Evolutionary conservation across 2,329 filamentous ascomycete genomes (phyloP), one percentile per base, ranked within the genome.

Genomic region (Hymenoscyphus albidus): DNA sequence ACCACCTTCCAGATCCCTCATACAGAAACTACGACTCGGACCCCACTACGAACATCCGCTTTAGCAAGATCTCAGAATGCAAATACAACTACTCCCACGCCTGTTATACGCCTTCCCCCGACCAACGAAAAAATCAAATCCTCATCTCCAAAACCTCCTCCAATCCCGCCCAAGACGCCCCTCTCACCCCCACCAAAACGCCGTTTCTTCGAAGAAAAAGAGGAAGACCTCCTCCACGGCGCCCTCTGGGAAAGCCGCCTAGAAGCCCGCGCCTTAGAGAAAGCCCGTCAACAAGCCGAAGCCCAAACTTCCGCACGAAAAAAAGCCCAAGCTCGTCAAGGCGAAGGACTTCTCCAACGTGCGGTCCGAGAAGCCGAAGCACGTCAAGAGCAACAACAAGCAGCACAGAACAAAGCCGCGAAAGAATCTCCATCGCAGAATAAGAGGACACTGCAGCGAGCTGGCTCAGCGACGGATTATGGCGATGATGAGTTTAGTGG

Each of bases 161-260:
- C 56, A 35, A 44, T 57, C 9, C 59, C 55, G 5, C 58, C 31
- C 39, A 62, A 59, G 16, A 62, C 39, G 1, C 60, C 60, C 1
- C 51, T 62, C n/a, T 16, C 51, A 10, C 54, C 54, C n/a, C 54
- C 38, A 32, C 61, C 22, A 22, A 67, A 64, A 57, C 31, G 62
- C 42, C 69, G 65, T 6, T 73, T 74, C 55, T 74, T 74, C 42
- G 63, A 70, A 58, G 72, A 74, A 44, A 74, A 74, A 54, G 70
- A 72, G 31, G 71, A 73, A 48, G 71, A 73, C 63, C 54, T 69
- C 5, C 6, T 72, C 10, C 62, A 66, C 51, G 71, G 71, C 4
- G 72, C 69, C 2, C 18, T 73, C n/a, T 54, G 70, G 9, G 71
- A 73, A 58, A 72, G 69, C 40, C 68, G 62, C 31, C 62, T 42